Conservation (phyloP, 768 basidiomycete genomes). For the Phylloporus rhodoxanthus region DNA sequence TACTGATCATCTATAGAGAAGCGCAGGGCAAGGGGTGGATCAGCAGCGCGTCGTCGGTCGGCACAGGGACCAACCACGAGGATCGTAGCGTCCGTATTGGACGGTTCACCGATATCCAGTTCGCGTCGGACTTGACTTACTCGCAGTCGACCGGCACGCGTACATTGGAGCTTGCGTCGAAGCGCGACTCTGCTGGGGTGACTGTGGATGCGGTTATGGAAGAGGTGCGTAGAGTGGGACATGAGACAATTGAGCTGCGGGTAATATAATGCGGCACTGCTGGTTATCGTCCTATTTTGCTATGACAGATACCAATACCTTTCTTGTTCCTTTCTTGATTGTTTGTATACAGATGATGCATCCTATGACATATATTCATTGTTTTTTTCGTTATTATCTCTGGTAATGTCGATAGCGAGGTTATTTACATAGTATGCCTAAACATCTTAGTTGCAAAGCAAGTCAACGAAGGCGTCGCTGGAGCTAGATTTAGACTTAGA, state of each 20-base stretch:
- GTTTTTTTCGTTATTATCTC: no score
- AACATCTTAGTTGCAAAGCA: no score
- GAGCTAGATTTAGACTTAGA: no score
- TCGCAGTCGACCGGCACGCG: not conserved
- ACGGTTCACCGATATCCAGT: conserved; percentile 22
- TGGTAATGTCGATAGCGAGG: no score
- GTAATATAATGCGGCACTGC: not conserved
- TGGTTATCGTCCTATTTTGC: not conserved
- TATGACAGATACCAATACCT: not conserved
- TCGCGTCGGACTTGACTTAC: conserved; percentile 12
- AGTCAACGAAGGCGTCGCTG: no score
- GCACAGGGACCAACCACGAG: not conserved
- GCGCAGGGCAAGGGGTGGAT: conserved; percentile 35
- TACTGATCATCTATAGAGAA: conserved; percentile 37
- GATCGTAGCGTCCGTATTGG: conserved; percentile 9
- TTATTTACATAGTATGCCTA: no score
- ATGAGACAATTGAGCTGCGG: conserved; percentile 36
- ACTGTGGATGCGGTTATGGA: conserved; percentile 44
- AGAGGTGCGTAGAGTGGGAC: conserved; percentile 45
- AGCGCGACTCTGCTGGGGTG: conserved; percentile 1
- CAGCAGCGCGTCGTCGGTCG: conserved; percentile 10
- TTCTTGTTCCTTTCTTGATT: not conserved
- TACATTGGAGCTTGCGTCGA: conserved; percentile 5
- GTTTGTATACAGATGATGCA: not conserved
- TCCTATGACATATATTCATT: not conserved